Evolutionary conservation across 2,329 filamentous ascomycete genomes (phyloP).

Genomic region (Thielaviopsis musarum): DNA sequence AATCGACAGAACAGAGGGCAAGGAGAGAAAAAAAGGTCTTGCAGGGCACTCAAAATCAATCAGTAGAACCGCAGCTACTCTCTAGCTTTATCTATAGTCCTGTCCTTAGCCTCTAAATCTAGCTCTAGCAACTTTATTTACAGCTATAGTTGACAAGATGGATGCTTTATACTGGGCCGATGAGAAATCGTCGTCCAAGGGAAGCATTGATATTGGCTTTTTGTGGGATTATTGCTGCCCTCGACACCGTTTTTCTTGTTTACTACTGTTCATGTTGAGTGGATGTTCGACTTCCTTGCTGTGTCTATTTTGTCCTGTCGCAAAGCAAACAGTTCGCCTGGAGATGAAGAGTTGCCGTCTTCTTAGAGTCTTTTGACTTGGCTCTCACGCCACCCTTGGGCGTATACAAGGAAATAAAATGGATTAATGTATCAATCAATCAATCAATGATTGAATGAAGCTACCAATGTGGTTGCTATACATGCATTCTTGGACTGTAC

Average conservation of each 20-base stretch:
- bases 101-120: too few species aligned
- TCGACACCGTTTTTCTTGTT: neutral
- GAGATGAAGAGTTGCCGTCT: too few species aligned
- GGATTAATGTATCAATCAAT: neutral
- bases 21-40: neutral
- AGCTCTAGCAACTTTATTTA: too few species aligned
- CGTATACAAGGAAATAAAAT: neutral
- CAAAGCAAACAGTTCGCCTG: too few species aligned
- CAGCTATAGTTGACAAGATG: too few species aligned
- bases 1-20: neutral
- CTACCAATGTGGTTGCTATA: neutral
- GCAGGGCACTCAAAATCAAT: neutral
- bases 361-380: too few species aligned
- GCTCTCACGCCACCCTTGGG: too few species aligned
- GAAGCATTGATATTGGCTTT: slow-evolving; percentile 9
- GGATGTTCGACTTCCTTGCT: too few species aligned
- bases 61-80: too few species aligned
- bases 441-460: neutral
- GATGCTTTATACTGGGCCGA: neutral
- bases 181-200: neutral
- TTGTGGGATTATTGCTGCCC: slow-evolving; percentile 4
- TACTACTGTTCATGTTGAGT: neutral
- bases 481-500: neutral
- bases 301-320: too few species aligned
- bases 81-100: too few species aligned